Percentiles rank a stretch among this genome's conserved stretches.
Evolutionary conservation across 2,329 filamentous ascomycete species (phyloP).

Genomic region (Scedosporium apiospermum): DNA sequence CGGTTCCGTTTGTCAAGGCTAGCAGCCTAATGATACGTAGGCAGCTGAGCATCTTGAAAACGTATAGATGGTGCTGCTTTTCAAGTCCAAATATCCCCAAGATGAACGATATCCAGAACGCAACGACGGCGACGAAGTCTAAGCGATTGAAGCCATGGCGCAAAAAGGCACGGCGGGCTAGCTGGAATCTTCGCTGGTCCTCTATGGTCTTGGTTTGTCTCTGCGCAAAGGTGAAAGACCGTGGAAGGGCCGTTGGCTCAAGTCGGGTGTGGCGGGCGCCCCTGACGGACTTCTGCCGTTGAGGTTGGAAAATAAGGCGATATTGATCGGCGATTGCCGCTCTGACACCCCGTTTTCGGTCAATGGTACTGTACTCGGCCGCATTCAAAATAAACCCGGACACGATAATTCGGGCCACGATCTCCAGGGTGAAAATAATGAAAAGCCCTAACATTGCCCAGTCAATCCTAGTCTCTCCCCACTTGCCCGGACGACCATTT

Average conservation of each 20-base stretch:
- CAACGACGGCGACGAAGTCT: constrained; percentile 88
- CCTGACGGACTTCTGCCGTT: constrained; percentile 60
- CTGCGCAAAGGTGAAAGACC: constrained; percentile 70
- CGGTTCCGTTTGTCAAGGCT: constrained; percentile 84
- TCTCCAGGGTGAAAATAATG: constrained; percentile 79
- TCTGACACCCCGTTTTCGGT: constrained; percentile 64
- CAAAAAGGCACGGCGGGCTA: constrained; percentile 85
- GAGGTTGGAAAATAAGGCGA: constrained; percentile 69
- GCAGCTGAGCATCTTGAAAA: constrained; percentile 96
- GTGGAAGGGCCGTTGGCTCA: constrained; percentile 57
- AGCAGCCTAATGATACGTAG: constrained; percentile 87
- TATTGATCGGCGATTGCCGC: constrained; percentile 69
- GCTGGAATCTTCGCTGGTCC: constrained; percentile 73
- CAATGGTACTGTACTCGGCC: constrained; percentile 82
- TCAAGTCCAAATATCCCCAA: constrained; percentile 64
- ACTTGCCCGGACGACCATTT: constrained; percentile 49
- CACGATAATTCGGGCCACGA: constrained; percentile 75
- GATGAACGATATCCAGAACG: constrained; percentile 85
- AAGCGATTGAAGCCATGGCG: constrained; percentile 93
- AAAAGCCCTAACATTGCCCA: constrained; percentile 78
- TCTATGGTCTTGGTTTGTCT: constrained; percentile 46
- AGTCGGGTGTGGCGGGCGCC: constrained; percentile 34
- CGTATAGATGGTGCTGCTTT: constrained; percentile 60
- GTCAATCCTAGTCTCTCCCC: constrained; percentile 63
- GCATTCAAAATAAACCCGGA: constrained; percentile 91